phyloP scores from a whole-genome alignment of 108 stramenopile genomes.

The Stephanodiscus triporus region DNA sequence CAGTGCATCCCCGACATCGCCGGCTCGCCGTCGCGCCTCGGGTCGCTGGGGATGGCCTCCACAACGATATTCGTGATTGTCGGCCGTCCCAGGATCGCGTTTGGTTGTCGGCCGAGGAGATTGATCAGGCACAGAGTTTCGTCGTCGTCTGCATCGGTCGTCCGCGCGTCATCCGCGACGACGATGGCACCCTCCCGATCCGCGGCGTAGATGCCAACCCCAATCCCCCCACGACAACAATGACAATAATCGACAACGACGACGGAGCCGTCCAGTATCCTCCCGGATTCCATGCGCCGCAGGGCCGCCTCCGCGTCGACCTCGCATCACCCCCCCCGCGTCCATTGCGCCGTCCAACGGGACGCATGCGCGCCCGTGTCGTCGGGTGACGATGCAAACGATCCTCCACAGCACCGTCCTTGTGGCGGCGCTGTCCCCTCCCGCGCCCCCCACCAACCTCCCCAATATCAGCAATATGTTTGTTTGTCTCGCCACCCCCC shows the following conservation, averaged over 20 bases:
- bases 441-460: neutral
- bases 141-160: neutral
- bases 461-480: no score
- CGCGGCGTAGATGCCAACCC: no score
- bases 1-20: slow-evolving; percentile 35
- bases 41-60: slow-evolving; percentile 40
- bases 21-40: slow-evolving; percentile 27
- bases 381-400: slow-evolving; percentile 36
- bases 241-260: neutral
- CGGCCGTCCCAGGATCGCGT: slow-evolving; percentile 7
- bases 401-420: slow-evolving; percentile 35
- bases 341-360: neutral
- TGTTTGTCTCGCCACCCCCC: no score
- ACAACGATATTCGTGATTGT: slow-evolving; percentile 33
- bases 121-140: slow-evolving; percentile 18
- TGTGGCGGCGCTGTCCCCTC: neutral
- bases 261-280: slow-evolving; percentile 28
- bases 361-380: slow-evolving; percentile 33
- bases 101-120: no score
- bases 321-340: neutral
- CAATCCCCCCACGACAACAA: neutral
- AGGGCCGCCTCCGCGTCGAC: slow-evolving; percentile 26
- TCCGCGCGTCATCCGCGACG: no score
- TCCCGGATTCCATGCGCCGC: slow-evolving; percentile 17
- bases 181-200: no score